Evolutionary conservation across 1,139 yeast species (phyloP).

Genomic region (Nakaseomyces glabratus): DNA sequence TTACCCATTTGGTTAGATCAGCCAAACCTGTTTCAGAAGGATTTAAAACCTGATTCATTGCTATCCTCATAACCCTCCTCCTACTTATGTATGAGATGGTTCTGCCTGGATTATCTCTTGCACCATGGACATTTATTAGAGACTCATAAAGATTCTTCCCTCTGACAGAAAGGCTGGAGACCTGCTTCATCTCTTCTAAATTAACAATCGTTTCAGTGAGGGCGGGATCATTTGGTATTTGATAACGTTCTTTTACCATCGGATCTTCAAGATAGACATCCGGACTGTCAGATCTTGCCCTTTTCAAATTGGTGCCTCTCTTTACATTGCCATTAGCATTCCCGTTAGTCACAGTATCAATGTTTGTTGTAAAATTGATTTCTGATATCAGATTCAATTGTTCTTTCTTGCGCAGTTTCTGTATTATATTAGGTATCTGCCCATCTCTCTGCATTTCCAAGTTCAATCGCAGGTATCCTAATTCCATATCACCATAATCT

Average conservation of each 20-base stretch:
- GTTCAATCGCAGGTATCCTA: constrained; percentile 12
- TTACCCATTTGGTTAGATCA: constrained; percentile 27
- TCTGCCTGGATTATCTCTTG: constrained; percentile 26
- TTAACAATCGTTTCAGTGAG: constrained; percentile 13
- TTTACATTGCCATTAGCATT: background rate
- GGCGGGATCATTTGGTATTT: constrained; percentile 8
- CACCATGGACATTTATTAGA: constrained; percentile 26
- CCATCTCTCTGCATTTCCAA: constrained; percentile 7
- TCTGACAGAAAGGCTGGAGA: constrained; percentile 15
- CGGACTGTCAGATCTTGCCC: background rate
- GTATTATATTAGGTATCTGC: constrained; percentile 7
- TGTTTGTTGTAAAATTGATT: constrained; percentile 16
- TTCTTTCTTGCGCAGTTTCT: constrained; percentile 12
- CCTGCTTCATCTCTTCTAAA: constrained; percentile 20
- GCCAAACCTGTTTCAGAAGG: constrained; percentile 16
- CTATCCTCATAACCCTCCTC: constrained; percentile 16
- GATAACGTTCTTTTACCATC: constrained; percentile 7
- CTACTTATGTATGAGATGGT: constrained; percentile 21
- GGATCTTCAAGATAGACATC: constrained; percentile 1
- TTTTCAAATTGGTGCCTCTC: background rate
- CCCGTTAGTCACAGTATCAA: constrained; percentile 6
- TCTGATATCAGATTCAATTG: constrained; percentile 13
- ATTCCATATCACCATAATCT: constrained; percentile 13
- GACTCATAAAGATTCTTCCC: constrained; percentile 20
- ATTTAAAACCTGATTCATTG: constrained; percentile 13